Percentiles rank a stretch among this genome's conserved stretches.
These are phyloP conservation scores for Phytophthora tubulina DNA, from an alignment of 352 stramenopile species.

Conservation along the genomic window DNA sequence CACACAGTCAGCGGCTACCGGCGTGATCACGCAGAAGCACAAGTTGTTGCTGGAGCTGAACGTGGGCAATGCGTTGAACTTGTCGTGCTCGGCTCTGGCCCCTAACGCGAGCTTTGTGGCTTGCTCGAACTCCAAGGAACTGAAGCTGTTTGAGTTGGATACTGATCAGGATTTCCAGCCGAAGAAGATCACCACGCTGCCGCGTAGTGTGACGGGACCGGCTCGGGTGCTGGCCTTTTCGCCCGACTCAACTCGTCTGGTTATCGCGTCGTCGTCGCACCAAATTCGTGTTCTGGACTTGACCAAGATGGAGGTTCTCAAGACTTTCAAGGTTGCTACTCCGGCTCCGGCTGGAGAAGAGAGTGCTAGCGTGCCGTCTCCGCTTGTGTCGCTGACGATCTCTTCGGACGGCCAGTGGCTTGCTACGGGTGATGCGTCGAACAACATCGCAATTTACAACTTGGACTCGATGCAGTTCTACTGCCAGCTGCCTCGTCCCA, in stretches of 20 bases:
- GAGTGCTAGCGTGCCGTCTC: slow-evolving; percentile 34
- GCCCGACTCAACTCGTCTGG: slow-evolving; percentile 78
- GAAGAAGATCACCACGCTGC: slow-evolving; percentile 63
- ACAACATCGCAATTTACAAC: slow-evolving; percentile 85
- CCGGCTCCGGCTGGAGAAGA: slow-evolving; percentile 19
- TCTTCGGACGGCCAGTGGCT: slow-evolving; percentile 88
- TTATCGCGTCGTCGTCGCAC: slow-evolving; percentile 72
- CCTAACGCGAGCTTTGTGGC: slow-evolving; percentile 88
- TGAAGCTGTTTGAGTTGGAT: slow-evolving; percentile 92
- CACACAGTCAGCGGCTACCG: slow-evolving; percentile 35
- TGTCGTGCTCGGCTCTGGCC: slow-evolving; percentile 86
- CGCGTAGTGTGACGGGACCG: slow-evolving; percentile 48
- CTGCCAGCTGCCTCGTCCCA: slow-evolving; percentile 66
- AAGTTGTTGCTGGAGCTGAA: slow-evolving; percentile 86
- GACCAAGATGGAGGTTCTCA: slow-evolving; percentile 75
- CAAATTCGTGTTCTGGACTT: slow-evolving; percentile 81
- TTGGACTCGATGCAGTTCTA: slow-evolving; percentile 90
- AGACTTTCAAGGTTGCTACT: slow-evolving; percentile 69
- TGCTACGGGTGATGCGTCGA: slow-evolving; percentile 67
- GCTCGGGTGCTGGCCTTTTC: slow-evolving; percentile 81
- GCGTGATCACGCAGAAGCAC: slow-evolving; percentile 55
- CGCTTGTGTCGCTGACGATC: slow-evolving; percentile 76
- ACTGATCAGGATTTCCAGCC: slow-evolving; percentile 53
- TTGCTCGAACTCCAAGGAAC: slow-evolving; percentile 82
- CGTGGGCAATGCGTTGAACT: slow-evolving; percentile 79